Percentiles rank a stretch among this genome's conserved stretches.
phyloP scores from a whole-genome alignment of 129 eudicot species.

The Escallonia herrerae region DNA sequence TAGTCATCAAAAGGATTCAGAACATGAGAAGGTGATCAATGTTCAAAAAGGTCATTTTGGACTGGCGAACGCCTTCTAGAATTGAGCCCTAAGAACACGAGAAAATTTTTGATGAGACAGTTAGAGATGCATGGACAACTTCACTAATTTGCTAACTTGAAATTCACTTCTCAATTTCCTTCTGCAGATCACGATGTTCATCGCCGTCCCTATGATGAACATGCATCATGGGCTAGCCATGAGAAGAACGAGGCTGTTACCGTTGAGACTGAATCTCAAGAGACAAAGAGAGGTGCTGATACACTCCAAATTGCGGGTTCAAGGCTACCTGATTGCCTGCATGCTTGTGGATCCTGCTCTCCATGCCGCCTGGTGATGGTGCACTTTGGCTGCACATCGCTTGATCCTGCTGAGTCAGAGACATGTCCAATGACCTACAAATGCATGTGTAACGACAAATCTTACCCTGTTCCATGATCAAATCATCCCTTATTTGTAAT shows the following conservation, averaged over 20 bases:
- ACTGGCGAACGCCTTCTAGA: too few relatives aligned
- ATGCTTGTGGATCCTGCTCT: constrained; percentile 15
- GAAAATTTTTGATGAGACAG: neutral
- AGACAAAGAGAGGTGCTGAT: neutral
- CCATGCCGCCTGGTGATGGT: constrained; percentile 11
- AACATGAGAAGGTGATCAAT: too few relatives aligned
- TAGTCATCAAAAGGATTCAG: too few relatives aligned
- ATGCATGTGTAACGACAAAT: neutral
- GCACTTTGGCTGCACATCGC: neutral
- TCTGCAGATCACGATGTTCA: neutral
- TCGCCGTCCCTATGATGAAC: neutral
- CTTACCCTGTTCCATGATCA: neutral
- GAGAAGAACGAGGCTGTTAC: neutral
- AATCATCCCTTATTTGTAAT: too few relatives aligned
- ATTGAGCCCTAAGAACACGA: neutral
- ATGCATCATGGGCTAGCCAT: neutral
- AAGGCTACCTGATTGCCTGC: constrained; percentile 10
- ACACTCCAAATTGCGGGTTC: constrained; percentile 6
- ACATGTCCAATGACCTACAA: constrained; percentile 7
- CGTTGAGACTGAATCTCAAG: too few relatives aligned
- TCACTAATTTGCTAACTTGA: neutral
- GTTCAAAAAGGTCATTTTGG: too few relatives aligned
- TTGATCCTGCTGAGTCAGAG: neutral
- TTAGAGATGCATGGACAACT: neutral
- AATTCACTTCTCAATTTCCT: constrained; percentile 2